Conservation (phyloP, 345 rosid genomes). For the Corchorus olitorius region DNA sequence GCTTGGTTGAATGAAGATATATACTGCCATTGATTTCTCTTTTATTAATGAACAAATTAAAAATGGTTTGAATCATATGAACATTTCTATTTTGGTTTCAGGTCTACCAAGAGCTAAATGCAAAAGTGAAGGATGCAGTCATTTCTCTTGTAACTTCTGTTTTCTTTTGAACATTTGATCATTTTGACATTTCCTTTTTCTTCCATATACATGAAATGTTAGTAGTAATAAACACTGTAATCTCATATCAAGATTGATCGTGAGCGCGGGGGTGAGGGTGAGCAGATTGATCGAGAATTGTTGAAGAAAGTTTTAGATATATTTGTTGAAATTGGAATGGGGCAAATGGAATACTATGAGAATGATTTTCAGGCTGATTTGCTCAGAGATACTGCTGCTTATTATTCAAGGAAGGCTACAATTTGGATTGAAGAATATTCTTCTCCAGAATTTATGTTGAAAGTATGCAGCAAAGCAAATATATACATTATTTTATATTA, state of each 20-base stretch:
- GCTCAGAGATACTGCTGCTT: conserved; percentile 58
- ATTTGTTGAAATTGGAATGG: conserved; percentile 74
- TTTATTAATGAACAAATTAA: not conserved
- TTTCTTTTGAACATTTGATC: not conserved
- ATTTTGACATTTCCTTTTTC: not conserved
- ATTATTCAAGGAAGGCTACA: conserved; percentile 72
- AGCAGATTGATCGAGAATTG: conserved; percentile 64
- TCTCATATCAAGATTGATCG: conserved; percentile 49
- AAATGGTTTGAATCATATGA: not conserved
- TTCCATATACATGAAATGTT: not conserved
- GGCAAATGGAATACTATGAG: conserved; percentile 48
- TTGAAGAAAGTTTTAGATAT: conserved; percentile 67
- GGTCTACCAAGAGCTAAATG: conserved; percentile 46
- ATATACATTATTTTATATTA: too few relatives aligned
- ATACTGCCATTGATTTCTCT: not conserved
- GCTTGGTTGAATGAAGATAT: not conserved
- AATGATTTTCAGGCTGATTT: conserved; percentile 55
- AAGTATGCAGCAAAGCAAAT: conserved; percentile 35
- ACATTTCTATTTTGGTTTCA: not conserved
- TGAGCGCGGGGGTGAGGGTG: conserved; percentile 75
- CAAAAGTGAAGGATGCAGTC: conserved; percentile 59
- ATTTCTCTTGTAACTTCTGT: conserved; percentile 49
- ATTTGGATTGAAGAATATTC: conserved; percentile 71
- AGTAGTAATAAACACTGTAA: not conserved
- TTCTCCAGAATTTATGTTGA: conserved; percentile 64